Base-by-base conservation (phyloP, 2,329 filamentous ascomycete species). In the Fusarium sororula region DNA sequence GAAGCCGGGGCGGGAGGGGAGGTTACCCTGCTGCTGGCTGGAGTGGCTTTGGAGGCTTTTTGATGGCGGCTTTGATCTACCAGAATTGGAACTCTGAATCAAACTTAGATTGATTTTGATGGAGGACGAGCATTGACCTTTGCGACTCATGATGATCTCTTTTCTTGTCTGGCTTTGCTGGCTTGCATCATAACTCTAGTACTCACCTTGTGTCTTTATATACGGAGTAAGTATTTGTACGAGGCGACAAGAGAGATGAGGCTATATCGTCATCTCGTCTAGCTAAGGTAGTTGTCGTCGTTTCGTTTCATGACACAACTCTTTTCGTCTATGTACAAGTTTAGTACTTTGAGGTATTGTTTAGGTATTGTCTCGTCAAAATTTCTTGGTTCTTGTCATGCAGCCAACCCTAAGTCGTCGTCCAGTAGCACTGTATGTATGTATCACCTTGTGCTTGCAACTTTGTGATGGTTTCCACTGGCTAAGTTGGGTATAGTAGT, bases 11-110 rank as follows among this genome's bases (percentile, higher is more conserved):
- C 50, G 44, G 30, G 30, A 30, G 55, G 39, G 50, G 38, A 42
- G 41, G 22, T 39, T 48, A 41, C 42, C 53, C 53, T 56, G 58
- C 42, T 69, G 32, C 57, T 72, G 28, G 30, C 11, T 30, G 30
- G 35, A 65, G 50, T 57, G 67, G 70, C 45, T 61, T 57, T 45
- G 41, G 58, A 61, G 62, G 61, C 65, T 59, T 66, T 53, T 50
- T 51, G 42, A 37, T 20, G 55, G 68, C 50, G 68, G 67, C 68
- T 68, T 62, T 59, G 65, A 71, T 71, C 48, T 56, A 64, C 65
- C 41, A 56, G 51, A 48, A 56, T 55, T 72, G 57, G 44, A 69
- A 72, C 45, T 59, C 28, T 30, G 30, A 51, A 53, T 37, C 44
- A 54, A 72, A 62, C 51, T 44, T 39, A 54, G 41, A 64, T 53